Evolutionary conservation across 148 eudicot species (phyloP).

Genomic region (Agrostemma githago): DNA sequence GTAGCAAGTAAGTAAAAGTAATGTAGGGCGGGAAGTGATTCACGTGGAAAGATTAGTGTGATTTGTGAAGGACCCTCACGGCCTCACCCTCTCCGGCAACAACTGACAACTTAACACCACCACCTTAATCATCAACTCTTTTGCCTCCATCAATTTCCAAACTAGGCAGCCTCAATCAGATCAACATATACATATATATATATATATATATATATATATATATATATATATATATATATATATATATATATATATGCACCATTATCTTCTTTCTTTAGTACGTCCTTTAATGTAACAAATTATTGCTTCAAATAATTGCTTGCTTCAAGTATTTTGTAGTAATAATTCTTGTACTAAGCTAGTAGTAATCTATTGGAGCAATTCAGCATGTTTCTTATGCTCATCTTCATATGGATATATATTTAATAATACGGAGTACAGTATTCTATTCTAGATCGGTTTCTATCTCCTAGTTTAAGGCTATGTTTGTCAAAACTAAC

Average conservation of each 20-base stretch:
- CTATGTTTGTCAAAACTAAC: no score
- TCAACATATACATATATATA: background rate
- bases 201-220: no score
- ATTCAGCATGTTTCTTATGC: background rate
- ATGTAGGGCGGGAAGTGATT: no score
- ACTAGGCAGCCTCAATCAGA: slow-evolving; percentile 23
- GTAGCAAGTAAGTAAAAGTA: background rate
- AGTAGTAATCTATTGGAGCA: background rate
- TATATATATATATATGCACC: no score
- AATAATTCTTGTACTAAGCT: no score
- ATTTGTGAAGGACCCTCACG: slow-evolving; percentile 10
- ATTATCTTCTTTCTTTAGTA: no score
- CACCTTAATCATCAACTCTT: slow-evolving; percentile 21
- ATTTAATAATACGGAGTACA: no score
- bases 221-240: no score
- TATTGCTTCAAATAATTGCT: background rate
- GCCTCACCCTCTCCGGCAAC: slow-evolving; percentile 18
- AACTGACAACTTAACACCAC: slow-evolving; percentile 29
- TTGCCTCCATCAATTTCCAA: slow-evolving; percentile 20
- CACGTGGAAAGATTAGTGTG: slow-evolving; percentile 1
- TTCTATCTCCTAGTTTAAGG: no score
- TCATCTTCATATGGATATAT: no score
- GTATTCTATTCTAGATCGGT: no score
- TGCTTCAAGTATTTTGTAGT: background rate
- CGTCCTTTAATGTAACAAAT: slow-evolving; percentile 7